A percentile compares a stretch with the other conserved stretches of the same genome.
phyloP scores from a whole-genome alignment of 176 grass and related monocot genomes.

The Tuctoria greenei region DNA sequence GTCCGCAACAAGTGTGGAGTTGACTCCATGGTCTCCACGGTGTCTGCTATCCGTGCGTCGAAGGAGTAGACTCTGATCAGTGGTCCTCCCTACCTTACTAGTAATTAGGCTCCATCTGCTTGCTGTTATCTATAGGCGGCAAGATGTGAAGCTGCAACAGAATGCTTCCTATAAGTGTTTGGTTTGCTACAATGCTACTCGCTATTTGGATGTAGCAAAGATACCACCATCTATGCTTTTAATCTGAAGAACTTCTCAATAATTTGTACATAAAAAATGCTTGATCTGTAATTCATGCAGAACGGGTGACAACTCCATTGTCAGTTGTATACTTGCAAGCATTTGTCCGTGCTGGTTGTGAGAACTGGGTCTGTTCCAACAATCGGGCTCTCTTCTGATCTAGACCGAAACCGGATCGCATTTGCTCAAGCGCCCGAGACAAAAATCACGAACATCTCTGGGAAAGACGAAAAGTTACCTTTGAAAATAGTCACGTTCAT shows the following conservation, averaged over 20 bases:
- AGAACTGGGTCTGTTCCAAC: not conserved
- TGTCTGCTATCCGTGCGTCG: slow-evolving; percentile 39
- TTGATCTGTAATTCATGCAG: too few species aligned
- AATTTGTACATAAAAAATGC: slow-evolving; percentile 34
- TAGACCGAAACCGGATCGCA: not conserved
- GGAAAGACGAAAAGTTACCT: not conserved
- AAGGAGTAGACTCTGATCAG: slow-evolving; percentile 42
- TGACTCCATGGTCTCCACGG: slow-evolving; percentile 78
- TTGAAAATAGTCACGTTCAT: not conserved
- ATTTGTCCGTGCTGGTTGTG: too few species aligned
- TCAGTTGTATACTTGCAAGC: too few species aligned
- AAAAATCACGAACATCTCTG: not conserved
- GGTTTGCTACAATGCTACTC: slow-evolving; percentile 33
- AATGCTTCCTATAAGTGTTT: slow-evolving; percentile 33
- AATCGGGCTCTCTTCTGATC: not conserved
- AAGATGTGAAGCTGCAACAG: slow-evolving; percentile 41
- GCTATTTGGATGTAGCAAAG: slow-evolving; percentile 45
- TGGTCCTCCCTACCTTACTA: slow-evolving; percentile 2
- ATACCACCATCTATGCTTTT: not conserved
- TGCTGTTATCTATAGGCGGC: slow-evolving; percentile 37
- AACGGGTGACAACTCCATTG: too few species aligned
- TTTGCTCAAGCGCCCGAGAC: not conserved
- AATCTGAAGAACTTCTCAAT: slow-evolving; percentile 26
- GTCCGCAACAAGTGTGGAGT: slow-evolving; percentile 71
- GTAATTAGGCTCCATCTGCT: slow-evolving; percentile 40